These are phyloP conservation scores for Centella asiatica DNA, from an alignment of 129 eudicot genomes.

Conservation along the genomic window DNA sequence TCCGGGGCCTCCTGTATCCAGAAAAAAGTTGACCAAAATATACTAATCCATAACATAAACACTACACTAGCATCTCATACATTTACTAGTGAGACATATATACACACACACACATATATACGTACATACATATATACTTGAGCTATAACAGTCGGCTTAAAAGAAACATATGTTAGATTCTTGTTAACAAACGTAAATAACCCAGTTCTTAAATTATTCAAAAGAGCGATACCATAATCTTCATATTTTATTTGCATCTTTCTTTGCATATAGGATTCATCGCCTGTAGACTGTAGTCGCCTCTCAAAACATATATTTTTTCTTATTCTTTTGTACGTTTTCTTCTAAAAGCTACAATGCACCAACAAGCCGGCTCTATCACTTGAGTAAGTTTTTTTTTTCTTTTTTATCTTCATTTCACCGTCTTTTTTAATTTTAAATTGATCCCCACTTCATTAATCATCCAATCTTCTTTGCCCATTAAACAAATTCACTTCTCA, in stretches of 20 bases:
- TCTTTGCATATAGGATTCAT: not conserved
- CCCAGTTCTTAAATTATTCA: not conserved
- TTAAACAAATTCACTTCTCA: not conserved
- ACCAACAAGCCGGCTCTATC: slow-evolving; percentile 10
- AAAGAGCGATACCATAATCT: not conserved
- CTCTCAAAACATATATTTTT: not conserved
- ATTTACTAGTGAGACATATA: too few relatives aligned
- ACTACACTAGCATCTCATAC: too few relatives aligned
- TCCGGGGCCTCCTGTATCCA: too few relatives aligned
- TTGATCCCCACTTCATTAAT: slow-evolving; percentile 2
- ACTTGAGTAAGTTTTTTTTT: not conserved
- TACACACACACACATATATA: too few relatives aligned
- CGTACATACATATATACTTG: not conserved
- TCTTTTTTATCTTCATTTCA: not conserved
- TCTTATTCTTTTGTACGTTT: not conserved
- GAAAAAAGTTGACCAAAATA: too few relatives aligned
- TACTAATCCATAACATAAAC: too few relatives aligned
- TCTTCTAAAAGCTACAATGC: slow-evolving; percentile 3
- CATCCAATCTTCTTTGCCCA: not conserved
- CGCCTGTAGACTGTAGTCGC: not conserved
- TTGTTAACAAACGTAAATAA: not conserved
- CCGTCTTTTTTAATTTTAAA: not conserved
- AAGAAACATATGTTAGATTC: not conserved
- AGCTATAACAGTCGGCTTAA: not conserved
- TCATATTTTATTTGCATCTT: not conserved